A percentile compares a stretch with the other conserved stretches of the same genome.
Conservation (phyloP, 2,329 filamentous ascomycete species). For the Fusarium chaquense region DNA sequence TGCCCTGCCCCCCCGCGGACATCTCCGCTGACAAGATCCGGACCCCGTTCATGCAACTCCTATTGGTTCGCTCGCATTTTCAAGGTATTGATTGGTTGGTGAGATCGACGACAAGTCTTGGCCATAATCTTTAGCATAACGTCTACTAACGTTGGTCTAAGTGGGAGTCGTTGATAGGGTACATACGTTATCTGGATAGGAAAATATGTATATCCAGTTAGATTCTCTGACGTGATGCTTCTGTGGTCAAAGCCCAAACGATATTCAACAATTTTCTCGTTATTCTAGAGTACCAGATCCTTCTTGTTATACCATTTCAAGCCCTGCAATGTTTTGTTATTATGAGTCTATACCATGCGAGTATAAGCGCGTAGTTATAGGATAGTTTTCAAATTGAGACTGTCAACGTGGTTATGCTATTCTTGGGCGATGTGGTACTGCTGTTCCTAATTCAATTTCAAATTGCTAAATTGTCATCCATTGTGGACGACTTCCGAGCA, state of each 20-base stretch:
- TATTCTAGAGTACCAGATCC: not conserved
- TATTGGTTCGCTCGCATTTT: slow-evolving; percentile 42
- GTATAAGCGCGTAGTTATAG: not conserved
- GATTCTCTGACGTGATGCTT: not conserved
- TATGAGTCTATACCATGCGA: not conserved
- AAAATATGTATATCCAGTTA: not conserved
- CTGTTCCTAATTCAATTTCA: not conserved
- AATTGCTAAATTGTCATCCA: not conserved
- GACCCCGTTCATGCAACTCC: not conserved
- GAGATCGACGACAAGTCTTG: not conserved
- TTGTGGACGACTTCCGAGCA: not conserved
- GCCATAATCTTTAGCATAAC: not conserved
- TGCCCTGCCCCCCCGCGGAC: slow-evolving; percentile 20
- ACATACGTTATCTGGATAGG: not conserved
- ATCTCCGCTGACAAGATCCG: slow-evolving; percentile 13
- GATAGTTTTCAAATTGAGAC: not conserved
- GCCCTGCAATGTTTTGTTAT: not conserved
- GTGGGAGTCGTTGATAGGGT: not conserved
- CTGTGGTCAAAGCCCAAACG: not conserved
- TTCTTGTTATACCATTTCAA: not conserved
- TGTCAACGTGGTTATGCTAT: not conserved
- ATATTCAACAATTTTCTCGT: not conserved
- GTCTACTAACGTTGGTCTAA: not conserved
- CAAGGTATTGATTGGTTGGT: slow-evolving; percentile 32
- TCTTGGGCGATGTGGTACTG: too few relatives aligned